Evolutionary conservation across 1,284 basidiomycete species (phyloP), one percentile per base, ranked within the genome.

Genomic region (Boletellus deceptivus): DNA sequence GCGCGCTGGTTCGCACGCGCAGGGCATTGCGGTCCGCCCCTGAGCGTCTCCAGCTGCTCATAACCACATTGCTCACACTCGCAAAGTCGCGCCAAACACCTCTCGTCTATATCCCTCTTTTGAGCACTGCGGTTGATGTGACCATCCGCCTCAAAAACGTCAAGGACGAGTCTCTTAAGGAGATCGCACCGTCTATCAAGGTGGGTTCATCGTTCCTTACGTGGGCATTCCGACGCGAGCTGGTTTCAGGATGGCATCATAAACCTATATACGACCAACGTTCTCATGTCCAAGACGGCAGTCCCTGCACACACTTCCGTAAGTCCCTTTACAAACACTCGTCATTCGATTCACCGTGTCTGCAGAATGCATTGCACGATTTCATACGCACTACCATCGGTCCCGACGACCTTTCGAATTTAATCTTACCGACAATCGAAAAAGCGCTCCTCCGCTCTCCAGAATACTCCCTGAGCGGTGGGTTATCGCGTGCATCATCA

Each of bases 391-490:
- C 68, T 0, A 78, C 72, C 43, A 62, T 89, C 7, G 73, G 72
- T 0, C 62, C 72, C 2, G 73, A 77, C 0, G 82, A 88, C 40
- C 71, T 91, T 31, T 65, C 64, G 3, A 63, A 68, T 13, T 60
- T 66, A 0, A 70, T 91, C 34, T 69, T 91, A 0, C 84, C 89
- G 0, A 75, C 76, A 0, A 78, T 88, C 50, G 89, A 92, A 61
- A 91, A 90, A 58, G 78, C 86, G 0, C 63, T 91, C 2, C 66
- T 90, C 6, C 80, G 86, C 33, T 86, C 86, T 4, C 88, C 90
- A 1, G 89, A 91, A 65, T 73, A 82, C 41, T 81, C 85, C 1
- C 71, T 91, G 4, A 69, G 70, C 41, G 75, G 86, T 87, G 57
- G 38, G 73, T 60, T 29, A 41, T 46, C 13, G 33, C 38, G 22